A percentile compares a stretch with the other conserved stretches of the same genome.
Evolutionary conservation across 1,284 basidiomycete genomes (phyloP).

Genomic region (Wolfiporia cocos): DNA sequence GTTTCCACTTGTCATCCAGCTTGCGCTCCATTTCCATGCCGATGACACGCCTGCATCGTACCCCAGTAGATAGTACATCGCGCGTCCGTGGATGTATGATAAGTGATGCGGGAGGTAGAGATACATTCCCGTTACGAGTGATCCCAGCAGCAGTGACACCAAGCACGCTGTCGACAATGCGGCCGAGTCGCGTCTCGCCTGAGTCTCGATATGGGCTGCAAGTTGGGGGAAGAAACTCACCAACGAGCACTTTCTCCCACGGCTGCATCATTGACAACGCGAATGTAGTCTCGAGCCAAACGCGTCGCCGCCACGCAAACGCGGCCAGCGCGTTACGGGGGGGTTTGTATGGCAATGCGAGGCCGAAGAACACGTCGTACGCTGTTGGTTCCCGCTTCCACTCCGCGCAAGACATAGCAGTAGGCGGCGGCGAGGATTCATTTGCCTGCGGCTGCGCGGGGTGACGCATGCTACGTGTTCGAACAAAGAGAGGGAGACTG

Average conservation of each 20-base stretch:
- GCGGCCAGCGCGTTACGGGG: slow-evolving; percentile 31
- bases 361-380: slow-evolving; percentile 16
- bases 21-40: slow-evolving; percentile 4
- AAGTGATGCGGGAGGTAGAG: slow-evolving; percentile 31
- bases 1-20: not conserved
- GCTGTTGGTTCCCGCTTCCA: slow-evolving; percentile 22
- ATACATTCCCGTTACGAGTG: slow-evolving; percentile 28
- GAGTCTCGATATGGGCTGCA: no score
- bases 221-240: slow-evolving; percentile 29
- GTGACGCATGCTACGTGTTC: no score
- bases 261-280: slow-evolving; percentile 48
- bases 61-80: slow-evolving; percentile 33
- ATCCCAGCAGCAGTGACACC: slow-evolving; percentile 22
- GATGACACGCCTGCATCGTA: slow-evolving; percentile 15
- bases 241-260: slow-evolving; percentile 52
- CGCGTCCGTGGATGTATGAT: slow-evolving; percentile 24
- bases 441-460: not conserved
- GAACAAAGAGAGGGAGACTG: no score
- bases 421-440: not conserved
- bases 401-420: slow-evolving; percentile 2
- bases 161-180: slow-evolving; percentile 31
- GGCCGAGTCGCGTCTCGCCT: no score
- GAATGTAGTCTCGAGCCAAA: slow-evolving; percentile 48
- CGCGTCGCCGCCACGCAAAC: slow-evolving; percentile 40
- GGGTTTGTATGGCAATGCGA: slow-evolving; percentile 26